Evolutionary conservation across 2,329 filamentous ascomycete genomes (phyloP).

Genomic region (Apiospora hydei): DNA sequence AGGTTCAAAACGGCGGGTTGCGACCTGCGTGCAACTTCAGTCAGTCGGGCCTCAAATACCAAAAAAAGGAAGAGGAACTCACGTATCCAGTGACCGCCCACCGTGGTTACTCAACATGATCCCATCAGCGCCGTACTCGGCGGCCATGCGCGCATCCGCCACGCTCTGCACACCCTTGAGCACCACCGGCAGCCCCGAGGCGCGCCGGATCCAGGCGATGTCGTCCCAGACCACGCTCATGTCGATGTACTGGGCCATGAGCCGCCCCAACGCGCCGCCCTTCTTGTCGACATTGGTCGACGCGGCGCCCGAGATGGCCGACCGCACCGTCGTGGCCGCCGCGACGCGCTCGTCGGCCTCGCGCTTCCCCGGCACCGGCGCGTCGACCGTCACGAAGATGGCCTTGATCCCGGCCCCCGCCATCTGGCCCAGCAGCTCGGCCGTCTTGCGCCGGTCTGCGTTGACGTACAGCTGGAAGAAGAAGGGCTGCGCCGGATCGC

Average conservation of each 20-base stretch:
- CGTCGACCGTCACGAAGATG: conserved; percentile 52
- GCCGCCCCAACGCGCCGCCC: conserved; percentile 58
- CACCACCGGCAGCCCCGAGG: conserved; percentile 57
- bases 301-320: conserved; percentile 49
- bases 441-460: conserved; percentile 59
- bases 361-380: conserved; percentile 80
- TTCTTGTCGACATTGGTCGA: conserved; percentile 56
- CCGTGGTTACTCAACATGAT: conserved; percentile 66
- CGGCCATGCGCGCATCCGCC: conserved; percentile 59
- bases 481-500: conserved; percentile 35
- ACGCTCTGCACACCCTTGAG: conserved; percentile 65
- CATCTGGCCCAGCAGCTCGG: conserved; percentile 55
- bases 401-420: conserved; percentile 52
- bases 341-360: conserved; percentile 63
- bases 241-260: conserved; percentile 61
- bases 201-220: conserved; percentile 57
- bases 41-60: too few species aligned
- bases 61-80: conserved; percentile 32
- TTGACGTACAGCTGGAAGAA: conserved; percentile 72
- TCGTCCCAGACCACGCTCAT: conserved; percentile 60
- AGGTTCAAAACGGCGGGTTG: conserved; percentile 57
- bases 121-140: conserved; percentile 57
- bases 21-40: conserved; percentile 35
- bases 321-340: conserved; percentile 48
- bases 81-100: conserved; percentile 61